Evolutionary conservation across 164 flowering plant species (phyloP).

Genomic region (Umbellularia californica): DNA sequence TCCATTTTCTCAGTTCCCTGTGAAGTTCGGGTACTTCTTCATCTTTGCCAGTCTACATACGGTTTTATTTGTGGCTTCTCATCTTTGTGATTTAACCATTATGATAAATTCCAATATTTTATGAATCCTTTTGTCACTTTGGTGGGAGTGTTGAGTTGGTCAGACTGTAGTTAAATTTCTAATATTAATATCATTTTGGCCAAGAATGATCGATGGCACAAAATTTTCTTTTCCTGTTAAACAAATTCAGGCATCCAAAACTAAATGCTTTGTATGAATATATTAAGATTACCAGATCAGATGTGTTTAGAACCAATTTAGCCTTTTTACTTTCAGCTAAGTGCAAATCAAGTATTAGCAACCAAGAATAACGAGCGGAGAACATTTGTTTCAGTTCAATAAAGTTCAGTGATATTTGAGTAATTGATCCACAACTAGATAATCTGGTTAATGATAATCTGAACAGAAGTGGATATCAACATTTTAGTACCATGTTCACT

Average conservation of each 20-base stretch:
- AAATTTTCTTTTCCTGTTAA: neutral
- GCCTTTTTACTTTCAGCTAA: neutral
- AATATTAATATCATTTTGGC: too few relatives aligned
- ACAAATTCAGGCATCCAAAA: neutral
- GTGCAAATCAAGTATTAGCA: neutral
- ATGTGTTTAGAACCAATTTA: neutral
- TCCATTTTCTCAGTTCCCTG: neutral
- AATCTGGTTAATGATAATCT: neutral
- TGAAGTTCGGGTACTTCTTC: neutral
- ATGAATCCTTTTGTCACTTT: neutral
- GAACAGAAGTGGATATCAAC: neutral
- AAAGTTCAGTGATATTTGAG: neutral
- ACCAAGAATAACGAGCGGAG: neutral
- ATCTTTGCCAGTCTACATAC: neutral
- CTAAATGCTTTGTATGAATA: neutral
- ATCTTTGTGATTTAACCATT: neutral
- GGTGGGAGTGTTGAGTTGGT: neutral
- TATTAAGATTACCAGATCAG: neutral
- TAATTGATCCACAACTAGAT: neutral
- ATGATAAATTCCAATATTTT: too few relatives aligned
- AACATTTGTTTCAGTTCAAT: too few relatives aligned
- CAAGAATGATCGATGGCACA: too few relatives aligned
- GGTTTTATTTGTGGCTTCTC: neutral
- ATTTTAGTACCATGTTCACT: neutral
- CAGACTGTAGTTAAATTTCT: neutral